These are phyloP conservation scores for Gossypioides kirkii DNA, from an alignment of 345 rosid genomes.

Conservation along the genomic window DNA sequence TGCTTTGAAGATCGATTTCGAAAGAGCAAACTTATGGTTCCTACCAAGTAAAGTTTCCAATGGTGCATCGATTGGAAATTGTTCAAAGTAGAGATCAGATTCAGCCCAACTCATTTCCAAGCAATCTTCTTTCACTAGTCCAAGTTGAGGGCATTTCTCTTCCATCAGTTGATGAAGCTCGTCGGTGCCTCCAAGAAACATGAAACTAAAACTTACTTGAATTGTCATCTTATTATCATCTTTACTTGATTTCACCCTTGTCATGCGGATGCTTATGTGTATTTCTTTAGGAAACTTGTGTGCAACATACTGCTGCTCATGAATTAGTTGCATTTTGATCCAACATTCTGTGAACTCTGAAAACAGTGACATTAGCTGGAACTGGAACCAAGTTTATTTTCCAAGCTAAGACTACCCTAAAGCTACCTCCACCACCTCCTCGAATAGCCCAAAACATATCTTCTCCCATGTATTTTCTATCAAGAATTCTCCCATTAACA, in stretches of 20 bases:
- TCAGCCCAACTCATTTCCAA: background rate
- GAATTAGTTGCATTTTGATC: background rate
- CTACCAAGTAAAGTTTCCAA: background rate
- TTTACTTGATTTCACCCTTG: background rate
- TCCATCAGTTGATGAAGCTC: background rate
- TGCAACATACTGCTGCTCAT: background rate
- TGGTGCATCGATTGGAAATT: background rate
- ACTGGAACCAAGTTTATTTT: background rate
- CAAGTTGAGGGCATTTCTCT: background rate
- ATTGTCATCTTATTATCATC: background rate
- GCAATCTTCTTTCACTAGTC: background rate
- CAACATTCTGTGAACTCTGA: background rate
- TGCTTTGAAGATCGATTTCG: constrained; percentile 28
- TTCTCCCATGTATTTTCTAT: constrained; percentile 54
- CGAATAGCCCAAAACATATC: constrained; percentile 59
- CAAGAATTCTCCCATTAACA: constrained; percentile 44
- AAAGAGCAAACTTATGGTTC: background rate
- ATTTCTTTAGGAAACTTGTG: background rate
- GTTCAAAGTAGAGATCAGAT: background rate
- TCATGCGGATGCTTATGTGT: background rate
- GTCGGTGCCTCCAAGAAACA: background rate
- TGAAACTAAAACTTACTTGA: background rate
- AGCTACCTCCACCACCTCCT: background rate
- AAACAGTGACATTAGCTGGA: background rate
- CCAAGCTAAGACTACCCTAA: background rate